Base-by-base conservation (phyloP, 257 asterid genomes). In the Coffea eugenioides region DNA sequence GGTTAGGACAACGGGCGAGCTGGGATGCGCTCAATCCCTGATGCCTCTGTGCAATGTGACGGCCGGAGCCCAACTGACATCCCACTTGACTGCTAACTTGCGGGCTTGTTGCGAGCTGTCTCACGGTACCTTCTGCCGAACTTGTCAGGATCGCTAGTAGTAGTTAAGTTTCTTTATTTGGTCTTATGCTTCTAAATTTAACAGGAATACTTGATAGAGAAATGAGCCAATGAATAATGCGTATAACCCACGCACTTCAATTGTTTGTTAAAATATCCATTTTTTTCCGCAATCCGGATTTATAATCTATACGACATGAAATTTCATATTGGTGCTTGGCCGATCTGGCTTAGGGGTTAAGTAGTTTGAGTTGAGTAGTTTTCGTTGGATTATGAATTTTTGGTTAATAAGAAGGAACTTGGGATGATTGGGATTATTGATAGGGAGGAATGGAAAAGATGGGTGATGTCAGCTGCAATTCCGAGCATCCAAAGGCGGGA, bases 101-200 rank as follows among this genome's bases (percentile, higher is more conserved):
- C 95, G 98, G 82, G 97, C 97, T 69, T 95, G 86, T 87, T 93
- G 98, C 87, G 97, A 93, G 97, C 96, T 93, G 91, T 88, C 88
- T 88, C 88, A 93, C 79, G 99, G 98, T 95, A 95, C 93, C 98
- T 91, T 92, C 89, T 74, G 93, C 92, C 97, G 98, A 85, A 83
- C 97, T 93, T 95, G 98, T 93, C 99, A 89, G 92, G 98, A 93
- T 93, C 94, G 99, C 97, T 95, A 95, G 81, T 91, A 82, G 87
- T 81, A 70, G 81, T 76, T 76, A 76, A 76, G 77, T 88, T 86
- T 95, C 88, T 89, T 90, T 83, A 95, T 13, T 92, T 91, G 85
- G 97, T 90, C 89, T 88, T 82, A 88, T 84, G 67, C 87, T 81
- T 74, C 83, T 14, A 21, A 62, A 34, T 62, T 39, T 80, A 20